phyloP scores from a whole-genome alignment of 225 moss, liverwort and hornwort genomes.

The Thuidium tamariscinum region DNA sequence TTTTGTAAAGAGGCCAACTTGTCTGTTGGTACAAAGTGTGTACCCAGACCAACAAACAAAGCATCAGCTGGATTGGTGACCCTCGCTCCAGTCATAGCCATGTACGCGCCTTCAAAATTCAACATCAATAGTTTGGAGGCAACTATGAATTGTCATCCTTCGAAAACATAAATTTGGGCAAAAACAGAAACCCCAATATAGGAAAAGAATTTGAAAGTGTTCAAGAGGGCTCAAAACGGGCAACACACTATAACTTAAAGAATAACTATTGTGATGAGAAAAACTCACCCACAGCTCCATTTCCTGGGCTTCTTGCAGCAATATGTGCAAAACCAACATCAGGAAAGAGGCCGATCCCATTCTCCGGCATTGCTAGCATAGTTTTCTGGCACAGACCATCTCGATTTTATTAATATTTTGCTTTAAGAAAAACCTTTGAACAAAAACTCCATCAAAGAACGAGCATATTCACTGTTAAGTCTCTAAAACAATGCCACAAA shows the following conservation, averaged over 20 bases:
- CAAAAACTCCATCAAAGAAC: not conserved
- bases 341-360: constrained; percentile 91
- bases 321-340: constrained; percentile 92
- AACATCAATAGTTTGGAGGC: not conserved
- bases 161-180: not conserved
- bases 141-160: not conserved
- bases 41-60: constrained; percentile 70
- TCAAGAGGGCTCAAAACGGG: not conserved
- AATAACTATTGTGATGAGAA: not conserved
- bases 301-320: constrained; percentile 65
- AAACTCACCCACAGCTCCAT: constrained; percentile 71
- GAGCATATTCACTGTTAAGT: not conserved
- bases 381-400: constrained; percentile 61
- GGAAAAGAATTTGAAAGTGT: not conserved
- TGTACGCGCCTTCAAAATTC: constrained; percentile 54
- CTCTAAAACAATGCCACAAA: not conserved
- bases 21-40: constrained; percentile 73
- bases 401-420: not conserved
- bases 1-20: constrained; percentile 60
- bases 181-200: not conserved
- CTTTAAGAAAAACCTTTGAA: not conserved
- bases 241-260: not conserved
- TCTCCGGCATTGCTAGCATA: constrained; percentile 88
- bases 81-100: constrained; percentile 84
- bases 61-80: constrained; percentile 80